Evolutionary conservation across 257 asterid species (phyloP).

Genomic region (Primulina eburnea): DNA sequence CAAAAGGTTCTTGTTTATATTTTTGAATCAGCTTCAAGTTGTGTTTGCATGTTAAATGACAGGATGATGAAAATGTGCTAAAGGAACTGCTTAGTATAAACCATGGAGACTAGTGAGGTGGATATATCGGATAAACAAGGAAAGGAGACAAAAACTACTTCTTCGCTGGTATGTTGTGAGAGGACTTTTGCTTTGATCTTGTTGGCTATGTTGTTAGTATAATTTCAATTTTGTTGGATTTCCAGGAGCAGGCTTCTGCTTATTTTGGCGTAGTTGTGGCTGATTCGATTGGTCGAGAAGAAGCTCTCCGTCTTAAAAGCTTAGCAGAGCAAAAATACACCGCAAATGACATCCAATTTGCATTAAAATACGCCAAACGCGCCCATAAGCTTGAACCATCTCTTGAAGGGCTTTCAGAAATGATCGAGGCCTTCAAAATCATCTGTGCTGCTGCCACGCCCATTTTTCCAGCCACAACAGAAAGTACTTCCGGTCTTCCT

Average conservation of each 20-base stretch:
- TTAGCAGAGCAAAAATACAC: constrained; percentile 54
- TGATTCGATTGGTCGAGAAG: constrained; percentile 22
- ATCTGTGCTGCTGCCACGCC: constrained; percentile 41
- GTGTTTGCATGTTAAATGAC: not conserved
- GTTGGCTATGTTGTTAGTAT: not conserved
- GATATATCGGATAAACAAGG: constrained; percentile 31
- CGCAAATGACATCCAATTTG: constrained; percentile 60
- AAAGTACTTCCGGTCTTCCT: constrained; percentile 10
- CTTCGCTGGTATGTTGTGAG: not conserved
- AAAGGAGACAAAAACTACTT: not conserved
- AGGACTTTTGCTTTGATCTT: not conserved
- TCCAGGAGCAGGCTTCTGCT: not conserved
- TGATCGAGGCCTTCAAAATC: constrained; percentile 62
- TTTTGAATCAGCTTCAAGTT: not conserved
- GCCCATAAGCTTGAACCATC: constrained; percentile 57
- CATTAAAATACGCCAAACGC: constrained; percentile 61
- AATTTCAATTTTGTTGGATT: not conserved
- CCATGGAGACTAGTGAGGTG: not conserved
- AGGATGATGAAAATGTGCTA: not conserved
- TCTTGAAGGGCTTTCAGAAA: constrained; percentile 51
- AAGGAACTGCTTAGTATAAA: not conserved
- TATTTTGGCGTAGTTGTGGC: not conserved
- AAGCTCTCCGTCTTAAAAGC: constrained; percentile 52
- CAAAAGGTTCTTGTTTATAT: not conserved
- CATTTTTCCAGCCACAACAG: constrained; percentile 9